Conservation (phyloP, 768 basidiomycete species). For the Roridomyces roridus region DNA sequence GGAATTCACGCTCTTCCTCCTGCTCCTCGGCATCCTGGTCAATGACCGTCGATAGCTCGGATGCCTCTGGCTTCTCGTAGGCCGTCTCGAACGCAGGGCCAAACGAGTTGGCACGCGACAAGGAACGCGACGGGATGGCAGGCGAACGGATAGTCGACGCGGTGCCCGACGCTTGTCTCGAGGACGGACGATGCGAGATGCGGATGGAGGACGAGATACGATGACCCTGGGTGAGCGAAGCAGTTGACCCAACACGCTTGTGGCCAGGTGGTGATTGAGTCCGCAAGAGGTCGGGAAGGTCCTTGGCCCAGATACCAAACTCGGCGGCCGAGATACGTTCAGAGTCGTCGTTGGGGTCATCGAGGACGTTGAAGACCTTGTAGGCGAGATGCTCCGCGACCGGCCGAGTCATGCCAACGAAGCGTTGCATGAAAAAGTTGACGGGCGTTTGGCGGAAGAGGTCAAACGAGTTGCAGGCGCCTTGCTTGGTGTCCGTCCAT, state of each 20-base stretch:
- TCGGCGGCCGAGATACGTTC: constrained; percentile 78
- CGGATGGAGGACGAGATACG: constrained; percentile 67
- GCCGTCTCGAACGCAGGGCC: constrained; percentile 49
- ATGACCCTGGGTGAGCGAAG: constrained; percentile 66
- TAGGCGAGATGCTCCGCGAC: constrained; percentile 90
- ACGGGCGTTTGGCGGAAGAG: constrained; percentile 79
- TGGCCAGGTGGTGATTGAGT: constrained; percentile 51
- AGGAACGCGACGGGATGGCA: constrained; percentile 56
- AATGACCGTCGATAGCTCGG: constrained; percentile 59
- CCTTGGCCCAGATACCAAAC: constrained; percentile 86
- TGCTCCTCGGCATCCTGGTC: constrained; percentile 58
- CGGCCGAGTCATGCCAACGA: constrained; percentile 84
- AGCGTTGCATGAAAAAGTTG: constrained; percentile 88
- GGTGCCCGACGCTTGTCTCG: constrained; percentile 62
- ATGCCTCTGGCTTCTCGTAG: constrained; percentile 47
- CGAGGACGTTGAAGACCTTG: constrained; percentile 82
- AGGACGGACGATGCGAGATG: constrained; percentile 73
- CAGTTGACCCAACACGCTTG: constrained; percentile 61
- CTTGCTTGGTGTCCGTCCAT: constrained; percentile 93
- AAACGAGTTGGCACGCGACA: constrained; percentile 71
- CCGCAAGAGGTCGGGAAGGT: constrained; percentile 77
- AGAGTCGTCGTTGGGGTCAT: constrained; percentile 67
- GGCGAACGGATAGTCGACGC: constrained; percentile 56
- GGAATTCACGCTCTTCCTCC: constrained; percentile 39
- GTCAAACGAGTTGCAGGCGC: constrained; percentile 82